These are phyloP conservation scores for Zygosaccharomyces siamensis DNA, from an alignment of 805 yeast species.

Conservation along the genomic window DNA sequence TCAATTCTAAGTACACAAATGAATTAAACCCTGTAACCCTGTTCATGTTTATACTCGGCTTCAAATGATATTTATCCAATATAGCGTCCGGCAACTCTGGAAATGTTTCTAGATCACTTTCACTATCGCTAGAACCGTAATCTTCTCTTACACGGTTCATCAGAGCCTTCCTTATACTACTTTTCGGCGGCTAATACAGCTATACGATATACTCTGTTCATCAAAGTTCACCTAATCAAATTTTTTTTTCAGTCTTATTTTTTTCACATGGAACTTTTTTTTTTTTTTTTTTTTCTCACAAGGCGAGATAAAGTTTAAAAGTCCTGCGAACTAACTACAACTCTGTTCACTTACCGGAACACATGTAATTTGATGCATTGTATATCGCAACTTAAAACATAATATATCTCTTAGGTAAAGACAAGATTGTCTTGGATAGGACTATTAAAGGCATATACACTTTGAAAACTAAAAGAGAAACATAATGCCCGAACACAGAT, in stretches of 20 bases:
- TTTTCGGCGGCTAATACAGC: not conserved
- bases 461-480: too few relatives aligned
- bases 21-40: constrained; percentile 13
- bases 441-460: too few relatives aligned
- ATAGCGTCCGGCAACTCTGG: constrained; percentile 22
- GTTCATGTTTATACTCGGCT: constrained; percentile 12
- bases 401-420: too few relatives aligned
- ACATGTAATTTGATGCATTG: too few relatives aligned
- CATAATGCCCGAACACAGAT: constrained; percentile 10
- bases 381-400: too few relatives aligned
- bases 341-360: not conserved
- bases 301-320: not conserved
- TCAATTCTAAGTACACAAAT: constrained; percentile 28
- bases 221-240: too few relatives aligned
- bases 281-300: not conserved
- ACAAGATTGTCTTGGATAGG: too few relatives aligned
- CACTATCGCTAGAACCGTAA: constrained; percentile 16
- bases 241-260: not conserved
- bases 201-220: not conserved
- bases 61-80: constrained; percentile 24
- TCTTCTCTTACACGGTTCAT: constrained; percentile 20
- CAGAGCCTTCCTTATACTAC: not conserved
- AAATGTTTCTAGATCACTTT: constrained; percentile 8
- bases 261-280: not conserved
- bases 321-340: not conserved